Base-by-base conservation (phyloP, 2,329 filamentous ascomycete genomes). In the Ploettnerulaceae sp. region DNA sequence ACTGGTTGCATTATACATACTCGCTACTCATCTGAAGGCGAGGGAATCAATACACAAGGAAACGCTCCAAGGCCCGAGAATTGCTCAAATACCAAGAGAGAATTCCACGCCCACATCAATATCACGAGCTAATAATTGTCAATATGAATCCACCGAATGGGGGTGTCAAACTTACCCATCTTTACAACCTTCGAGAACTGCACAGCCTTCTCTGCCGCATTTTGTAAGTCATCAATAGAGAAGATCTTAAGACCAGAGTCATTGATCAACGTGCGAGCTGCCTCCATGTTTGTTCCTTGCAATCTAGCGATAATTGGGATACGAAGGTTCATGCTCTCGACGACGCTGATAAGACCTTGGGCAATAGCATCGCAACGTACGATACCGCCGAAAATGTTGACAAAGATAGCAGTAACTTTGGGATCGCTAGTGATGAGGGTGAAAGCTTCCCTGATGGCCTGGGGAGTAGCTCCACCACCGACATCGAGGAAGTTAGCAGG, bases 371-470 rank as follows among this genome's bases (percentile, higher is more conserved):
- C 93, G 69, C 93, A 98, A 64, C 93, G 83, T 61, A 98, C 93
- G 62, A 98, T 98, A 73, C 93, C 93, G 67, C 93, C 93, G 67
- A 98, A 98, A 71, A 98, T 98, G 81, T 98, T 98, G 76, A 98
- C 93, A 62, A 98, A 98, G 74, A 98, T 93, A 64, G 93, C 93
- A 41, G 90, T 91, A 58, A 98, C 93, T 79, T 97, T 97, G 66
- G 89, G 82, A 71, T 98, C 93, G 71, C 85, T 93, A 62, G 93
- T 98, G 75, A 98, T 98, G 64, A 98, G 86, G 70, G 95, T 90
- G 67, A 98, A 98, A 58, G 93, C 93, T 72, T 93, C 86, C 76
- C 89, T 88, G 73, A 98, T 98, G 62, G 93, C 93, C 58, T 90
- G 85, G 25, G 93, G 90, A 51, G 93, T 98, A 59, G 93, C 93